Percentiles rank a stretch among this genome's conserved stretches.
phyloP scores from a whole-genome alignment of 2,329 filamentous ascomycete genomes.

The Fonsecaea multimorphosa region DNA sequence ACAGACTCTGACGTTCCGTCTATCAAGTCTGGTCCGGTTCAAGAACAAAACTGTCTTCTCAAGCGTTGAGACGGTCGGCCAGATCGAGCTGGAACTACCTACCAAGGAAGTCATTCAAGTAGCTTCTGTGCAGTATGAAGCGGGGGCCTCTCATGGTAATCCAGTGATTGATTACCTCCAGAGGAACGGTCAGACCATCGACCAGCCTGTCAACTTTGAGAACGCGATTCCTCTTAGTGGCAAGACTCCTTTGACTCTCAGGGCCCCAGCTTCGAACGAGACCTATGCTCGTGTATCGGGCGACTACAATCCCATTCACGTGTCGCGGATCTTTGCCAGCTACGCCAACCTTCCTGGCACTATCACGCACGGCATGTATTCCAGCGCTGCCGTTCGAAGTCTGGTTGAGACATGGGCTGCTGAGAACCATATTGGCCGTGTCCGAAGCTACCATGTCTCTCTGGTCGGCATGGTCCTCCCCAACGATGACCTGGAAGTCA shows the following conservation, averaged over 20 bases:
- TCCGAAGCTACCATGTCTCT: slow-evolving; percentile 94
- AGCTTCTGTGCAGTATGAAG: slow-evolving; percentile 94
- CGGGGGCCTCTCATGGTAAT: slow-evolving; percentile 89
- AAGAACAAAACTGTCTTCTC: slow-evolving; percentile 94
- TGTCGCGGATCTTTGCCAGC: slow-evolving; percentile 92
- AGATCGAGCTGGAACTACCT: slow-evolving; percentile 90
- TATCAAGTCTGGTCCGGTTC: slow-evolving; percentile 88
- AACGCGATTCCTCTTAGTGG: slow-evolving; percentile 95
- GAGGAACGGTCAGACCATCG: slow-evolving; percentile 87
- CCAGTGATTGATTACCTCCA: slow-evolving; percentile 95
- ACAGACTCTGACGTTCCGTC: slow-evolving; percentile 93
- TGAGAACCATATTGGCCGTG: slow-evolving; percentile 96
- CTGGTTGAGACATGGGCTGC: slow-evolving; percentile 98
- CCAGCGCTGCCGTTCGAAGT: slow-evolving; percentile 92
- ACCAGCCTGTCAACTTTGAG: slow-evolving; percentile 96
- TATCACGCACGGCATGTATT: slow-evolving; percentile 99
- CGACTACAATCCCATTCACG: slow-evolving; percentile 98
- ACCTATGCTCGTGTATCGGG: slow-evolving; percentile 97
- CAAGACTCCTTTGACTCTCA: slow-evolving; percentile 84
- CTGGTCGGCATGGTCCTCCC: slow-evolving; percentile 99
- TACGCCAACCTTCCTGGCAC: slow-evolving; percentile 96
- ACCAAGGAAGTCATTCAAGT: slow-evolving; percentile 98
- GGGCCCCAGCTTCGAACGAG: slow-evolving; percentile 94
- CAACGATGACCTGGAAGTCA: slow-evolving; percentile 93
- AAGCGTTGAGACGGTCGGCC: slow-evolving; percentile 86